Percentiles rank a stretch among this genome's conserved stretches.
These are phyloP conservation scores for Colletotrichum nymphaeae DNA, from an alignment of 2,329 filamentous ascomycete genomes.

Conservation along the genomic window DNA sequence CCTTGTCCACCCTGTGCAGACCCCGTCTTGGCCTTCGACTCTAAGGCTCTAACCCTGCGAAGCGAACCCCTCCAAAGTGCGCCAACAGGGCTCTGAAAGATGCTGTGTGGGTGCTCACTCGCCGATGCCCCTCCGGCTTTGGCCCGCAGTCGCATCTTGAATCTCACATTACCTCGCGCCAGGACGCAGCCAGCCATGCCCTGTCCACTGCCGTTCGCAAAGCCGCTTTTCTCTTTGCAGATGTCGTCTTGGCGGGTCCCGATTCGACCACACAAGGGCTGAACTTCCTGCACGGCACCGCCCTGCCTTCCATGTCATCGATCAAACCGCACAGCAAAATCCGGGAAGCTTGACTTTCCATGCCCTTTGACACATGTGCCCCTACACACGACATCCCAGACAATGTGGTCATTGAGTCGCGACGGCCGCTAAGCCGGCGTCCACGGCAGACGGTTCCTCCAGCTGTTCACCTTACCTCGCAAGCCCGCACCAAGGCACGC, in stretches of 20 bases:
- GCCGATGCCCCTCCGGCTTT: constrained; percentile 8
- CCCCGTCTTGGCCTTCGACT: constrained; percentile 31
- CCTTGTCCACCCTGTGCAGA: constrained; percentile 34
- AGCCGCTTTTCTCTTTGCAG: constrained; percentile 29
- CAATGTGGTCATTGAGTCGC: constrained; percentile 8
- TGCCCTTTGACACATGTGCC: constrained; percentile 12
- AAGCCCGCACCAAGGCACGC: too few relatives aligned
- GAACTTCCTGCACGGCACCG: constrained; percentile 2
- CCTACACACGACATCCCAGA: neutral
- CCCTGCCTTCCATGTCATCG: constrained; percentile 23
- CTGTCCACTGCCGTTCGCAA: constrained; percentile 24
- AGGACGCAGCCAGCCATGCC: constrained; percentile 26
- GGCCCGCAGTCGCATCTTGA: constrained; percentile 27
- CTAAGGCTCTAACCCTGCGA: constrained; percentile 18
- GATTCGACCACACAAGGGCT: constrained; percentile 2
- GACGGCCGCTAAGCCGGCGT: neutral
- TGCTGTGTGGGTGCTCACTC: neutral
- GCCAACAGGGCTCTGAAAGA: neutral
- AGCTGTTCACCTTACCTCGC: too few relatives aligned
- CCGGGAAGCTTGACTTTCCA: constrained; percentile 7
- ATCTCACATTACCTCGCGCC: constrained; percentile 24
- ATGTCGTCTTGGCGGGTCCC: constrained; percentile 25
- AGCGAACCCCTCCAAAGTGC: constrained; percentile 7
- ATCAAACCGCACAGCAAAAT: constrained; percentile 11
- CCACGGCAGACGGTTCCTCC: neutral